Evolutionary conservation across 441 rosid species (phyloP).

Genomic region (Syzygium syzygioides): DNA sequence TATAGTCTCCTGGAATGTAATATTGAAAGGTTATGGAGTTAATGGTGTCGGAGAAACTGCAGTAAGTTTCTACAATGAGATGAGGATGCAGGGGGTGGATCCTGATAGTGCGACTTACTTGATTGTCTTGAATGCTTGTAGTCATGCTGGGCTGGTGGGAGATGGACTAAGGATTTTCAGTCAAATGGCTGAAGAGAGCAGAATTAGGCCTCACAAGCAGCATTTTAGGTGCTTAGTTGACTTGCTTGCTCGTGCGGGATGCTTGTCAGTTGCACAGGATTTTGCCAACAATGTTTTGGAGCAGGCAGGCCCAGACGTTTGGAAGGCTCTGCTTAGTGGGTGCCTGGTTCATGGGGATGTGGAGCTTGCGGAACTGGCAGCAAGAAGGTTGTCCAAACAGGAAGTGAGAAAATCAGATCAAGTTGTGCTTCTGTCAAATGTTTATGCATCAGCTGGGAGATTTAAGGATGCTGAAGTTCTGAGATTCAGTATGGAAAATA

Average conservation of each 20-base stretch:
- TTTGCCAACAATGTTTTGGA: slow-evolving; percentile 12
- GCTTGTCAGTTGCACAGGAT: slow-evolving; percentile 24
- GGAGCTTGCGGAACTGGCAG: slow-evolving; percentile 29
- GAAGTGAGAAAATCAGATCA: slow-evolving; percentile 16
- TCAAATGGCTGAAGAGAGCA: slow-evolving; percentile 22
- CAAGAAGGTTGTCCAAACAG: slow-evolving; percentile 15
- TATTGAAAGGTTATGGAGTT: slow-evolving; percentile 29
- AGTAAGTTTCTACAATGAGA: slow-evolving; percentile 23
- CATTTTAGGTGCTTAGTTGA: slow-evolving; percentile 31
- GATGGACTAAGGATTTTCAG: slow-evolving; percentile 34
- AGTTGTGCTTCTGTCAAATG: slow-evolving; percentile 32
- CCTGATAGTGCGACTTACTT: slow-evolving; percentile 31
- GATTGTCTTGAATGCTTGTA: slow-evolving; percentile 32
- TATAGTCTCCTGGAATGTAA: slow-evolving; percentile 40
- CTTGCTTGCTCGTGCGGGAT: slow-evolving; percentile 32
- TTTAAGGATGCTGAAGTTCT: slow-evolving; percentile 39
- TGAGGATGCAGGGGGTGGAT: slow-evolving; percentile 24
- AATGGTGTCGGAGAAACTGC: slow-evolving; percentile 30
- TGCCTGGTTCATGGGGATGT: slow-evolving; percentile 30
- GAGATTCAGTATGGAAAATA: slow-evolving; percentile 22
- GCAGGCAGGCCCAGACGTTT: slow-evolving; percentile 20
- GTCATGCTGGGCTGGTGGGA: slow-evolving; percentile 30
- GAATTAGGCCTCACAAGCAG: slow-evolving; percentile 24
- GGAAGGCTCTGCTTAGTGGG: slow-evolving; percentile 35
- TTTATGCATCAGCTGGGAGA: slow-evolving; percentile 36